Percentiles rank a stretch among this genome's conserved stretches.
Conservation (phyloP, 2,329 filamentous ascomycete genomes). For the Trichoderma sp. region DNA sequence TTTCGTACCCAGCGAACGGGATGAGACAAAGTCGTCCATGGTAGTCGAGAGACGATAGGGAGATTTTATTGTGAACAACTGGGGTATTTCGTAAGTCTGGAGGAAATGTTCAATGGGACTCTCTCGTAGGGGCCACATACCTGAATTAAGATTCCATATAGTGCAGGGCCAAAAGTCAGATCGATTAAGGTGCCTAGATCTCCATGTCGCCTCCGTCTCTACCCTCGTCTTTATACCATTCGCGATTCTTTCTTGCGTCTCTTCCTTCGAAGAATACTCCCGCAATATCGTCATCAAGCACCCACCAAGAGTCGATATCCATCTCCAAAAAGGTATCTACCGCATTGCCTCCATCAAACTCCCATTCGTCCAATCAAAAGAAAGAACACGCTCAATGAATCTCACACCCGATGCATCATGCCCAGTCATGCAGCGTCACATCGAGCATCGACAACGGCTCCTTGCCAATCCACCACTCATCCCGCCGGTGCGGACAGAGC, state of each 20-base stretch:
- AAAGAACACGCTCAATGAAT: not conserved
- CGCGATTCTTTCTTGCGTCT: not conserved
- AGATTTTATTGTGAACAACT: not conserved
- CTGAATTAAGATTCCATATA: no score
- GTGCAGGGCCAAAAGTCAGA: not conserved
- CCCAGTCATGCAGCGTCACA: not conserved
- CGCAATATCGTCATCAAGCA: not conserved
- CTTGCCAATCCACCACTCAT: not conserved
- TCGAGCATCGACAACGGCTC: not conserved
- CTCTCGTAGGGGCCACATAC: not conserved
- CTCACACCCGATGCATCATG: not conserved
- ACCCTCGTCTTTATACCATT: not conserved
- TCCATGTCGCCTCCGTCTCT: not conserved
- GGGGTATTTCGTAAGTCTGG: not conserved
- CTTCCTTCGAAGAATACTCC: no score
- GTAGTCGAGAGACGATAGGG: not conserved
- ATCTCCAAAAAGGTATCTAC: not conserved
- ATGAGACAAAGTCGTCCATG: not conserved
- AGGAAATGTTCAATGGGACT: not conserved
- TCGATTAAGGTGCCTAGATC: not conserved
- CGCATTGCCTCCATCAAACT: not conserved
- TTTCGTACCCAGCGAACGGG: not conserved
- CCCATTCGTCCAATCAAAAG: not conserved
- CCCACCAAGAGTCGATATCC: not conserved
- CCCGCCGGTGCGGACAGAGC: not conserved